Conservation (phyloP, 2,329 filamentous ascomycete genomes). For the Cytospora leucostoma region DNA sequence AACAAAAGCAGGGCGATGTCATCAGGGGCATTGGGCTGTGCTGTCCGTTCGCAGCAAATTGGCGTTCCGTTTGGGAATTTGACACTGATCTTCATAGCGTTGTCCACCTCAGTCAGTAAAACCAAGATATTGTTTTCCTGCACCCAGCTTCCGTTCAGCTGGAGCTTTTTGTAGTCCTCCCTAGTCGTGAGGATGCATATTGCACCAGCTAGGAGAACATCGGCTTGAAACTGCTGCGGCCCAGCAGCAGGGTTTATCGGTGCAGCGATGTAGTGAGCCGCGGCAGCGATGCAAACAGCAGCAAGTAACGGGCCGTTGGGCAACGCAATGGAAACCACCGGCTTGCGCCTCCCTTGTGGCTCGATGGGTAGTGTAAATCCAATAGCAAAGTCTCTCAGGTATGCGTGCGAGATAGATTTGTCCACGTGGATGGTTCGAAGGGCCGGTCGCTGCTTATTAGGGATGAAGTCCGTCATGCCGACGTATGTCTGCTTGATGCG, state of each 20-base stretch:
- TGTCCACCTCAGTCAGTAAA: constrained; percentile 12
- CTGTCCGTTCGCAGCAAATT: not conserved
- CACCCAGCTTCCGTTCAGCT: constrained; percentile 8
- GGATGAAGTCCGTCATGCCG: constrained; percentile 24
- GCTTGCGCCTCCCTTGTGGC: constrained; percentile 1
- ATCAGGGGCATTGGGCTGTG: constrained; percentile 51
- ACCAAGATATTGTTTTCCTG: constrained; percentile 17
- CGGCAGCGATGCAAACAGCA: constrained; percentile 30
- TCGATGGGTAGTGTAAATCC: constrained; percentile 18
- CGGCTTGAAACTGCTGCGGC: constrained; percentile 28
- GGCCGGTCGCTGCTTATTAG: constrained; percentile 11
- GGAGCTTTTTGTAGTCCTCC: constrained; percentile 20
- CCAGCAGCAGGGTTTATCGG: constrained; percentile 28
- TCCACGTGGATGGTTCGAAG: constrained; percentile 13
- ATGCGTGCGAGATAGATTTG: constrained; percentile 18
- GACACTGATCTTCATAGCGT: constrained; percentile 23
- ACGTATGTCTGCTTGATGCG: constrained; percentile 25
- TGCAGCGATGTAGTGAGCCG: constrained; percentile 28
- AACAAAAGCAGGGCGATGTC: constrained; percentile 64
- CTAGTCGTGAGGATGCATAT: constrained; percentile 23
- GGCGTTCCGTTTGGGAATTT: constrained; percentile 1
- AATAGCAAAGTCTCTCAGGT: constrained; percentile 17
- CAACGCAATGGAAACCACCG: constrained; percentile 27
- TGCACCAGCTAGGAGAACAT: constrained; percentile 25
- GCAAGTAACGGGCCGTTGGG: constrained; percentile 30